Evolutionary conservation across 768 basidiomycete species (phyloP).

Genomic region (Tephrocybe sp.): DNA sequence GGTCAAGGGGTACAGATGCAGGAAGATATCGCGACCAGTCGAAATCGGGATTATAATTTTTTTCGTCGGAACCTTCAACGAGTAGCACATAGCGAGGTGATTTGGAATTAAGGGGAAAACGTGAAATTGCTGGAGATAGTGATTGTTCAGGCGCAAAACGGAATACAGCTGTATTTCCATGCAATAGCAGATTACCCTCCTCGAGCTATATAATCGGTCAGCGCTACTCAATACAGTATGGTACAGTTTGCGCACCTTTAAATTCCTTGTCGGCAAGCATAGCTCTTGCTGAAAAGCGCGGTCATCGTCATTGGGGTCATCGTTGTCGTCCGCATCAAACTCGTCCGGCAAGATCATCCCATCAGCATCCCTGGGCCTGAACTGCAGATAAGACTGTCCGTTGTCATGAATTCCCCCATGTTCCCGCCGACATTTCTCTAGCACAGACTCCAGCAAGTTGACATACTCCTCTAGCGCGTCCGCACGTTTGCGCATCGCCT

Average conservation of each 20-base stretch:
- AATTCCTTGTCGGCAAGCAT: conserved; percentile 37
- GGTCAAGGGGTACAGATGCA: conserved; percentile 37
- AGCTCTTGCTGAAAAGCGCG: conserved; percentile 35
- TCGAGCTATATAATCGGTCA: conserved; percentile 30
- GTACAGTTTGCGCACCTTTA: conserved; percentile 29
- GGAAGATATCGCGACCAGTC: conserved; percentile 53
- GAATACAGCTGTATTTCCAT: conserved; percentile 45
- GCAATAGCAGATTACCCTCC: conserved; percentile 38
- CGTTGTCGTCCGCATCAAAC: conserved; percentile 17
- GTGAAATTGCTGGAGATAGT: conserved; percentile 24
- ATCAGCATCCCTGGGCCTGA: conserved; percentile 26
- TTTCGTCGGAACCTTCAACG: conserved; percentile 38
- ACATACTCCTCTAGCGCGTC: conserved; percentile 40
- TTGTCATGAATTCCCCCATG: conserved; percentile 30
- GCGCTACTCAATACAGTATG: not conserved
- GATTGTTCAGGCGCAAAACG: conserved; percentile 31
- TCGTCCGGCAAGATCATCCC: conserved; percentile 21
- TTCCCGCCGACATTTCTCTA: conserved; percentile 41
- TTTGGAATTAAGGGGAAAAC: conserved; percentile 39
- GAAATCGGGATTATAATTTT: conserved; percentile 43
- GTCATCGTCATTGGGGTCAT: conserved; percentile 23
- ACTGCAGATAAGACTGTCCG: conserved; percentile 29
- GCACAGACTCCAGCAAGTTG: conserved; percentile 38
- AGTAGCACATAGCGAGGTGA: conserved; percentile 40
- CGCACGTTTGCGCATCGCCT: conserved; percentile 41